Percentiles rank a stretch among this genome's conserved stretches.
Conservation (phyloP, 2,329 filamentous ascomycete species). For the Didymosphaeria variabile region DNA sequence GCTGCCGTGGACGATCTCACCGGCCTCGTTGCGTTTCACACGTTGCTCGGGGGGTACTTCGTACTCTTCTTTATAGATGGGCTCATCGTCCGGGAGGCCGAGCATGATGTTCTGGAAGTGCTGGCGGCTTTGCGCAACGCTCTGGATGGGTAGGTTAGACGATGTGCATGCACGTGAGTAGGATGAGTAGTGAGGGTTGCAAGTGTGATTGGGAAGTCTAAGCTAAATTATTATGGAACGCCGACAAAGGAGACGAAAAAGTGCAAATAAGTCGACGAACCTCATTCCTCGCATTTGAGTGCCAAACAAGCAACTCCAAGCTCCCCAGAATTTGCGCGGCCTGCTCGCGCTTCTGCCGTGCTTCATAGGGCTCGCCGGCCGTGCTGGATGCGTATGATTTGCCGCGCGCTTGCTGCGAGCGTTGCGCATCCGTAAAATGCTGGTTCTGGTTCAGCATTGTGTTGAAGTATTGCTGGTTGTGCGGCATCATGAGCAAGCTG, state of each 20-base stretch:
- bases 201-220: neutral
- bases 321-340: constrained; percentile 46
- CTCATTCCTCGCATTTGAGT: constrained; percentile 42
- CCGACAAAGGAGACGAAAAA: neutral
- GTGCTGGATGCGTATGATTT: constrained; percentile 20
- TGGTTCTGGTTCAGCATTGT: constrained; percentile 2
- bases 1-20: neutral
- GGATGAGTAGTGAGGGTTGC: neutral
- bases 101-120: constrained; percentile 43
- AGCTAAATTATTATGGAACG: neutral
- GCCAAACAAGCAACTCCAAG: constrained; percentile 50
- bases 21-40: constrained; percentile 7
- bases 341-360: constrained; percentile 36
- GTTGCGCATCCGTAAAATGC: constrained; percentile 33
- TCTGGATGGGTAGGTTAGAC: constrained; percentile 22
- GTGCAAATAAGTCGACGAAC: constrained; percentile 25
- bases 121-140: constrained; percentile 40
- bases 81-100: constrained; percentile 27
- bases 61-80: constrained; percentile 32
- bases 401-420: constrained; percentile 39
- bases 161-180: neutral
- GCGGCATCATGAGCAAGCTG: constrained; percentile 8
- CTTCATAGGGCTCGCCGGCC: constrained; percentile 38
- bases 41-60: constrained; percentile 18
- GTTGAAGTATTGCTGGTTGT: constrained; percentile 10